Base-by-base conservation (phyloP, 1,284 basidiomycete genomes). In the Ganoderma boninense region DNA sequence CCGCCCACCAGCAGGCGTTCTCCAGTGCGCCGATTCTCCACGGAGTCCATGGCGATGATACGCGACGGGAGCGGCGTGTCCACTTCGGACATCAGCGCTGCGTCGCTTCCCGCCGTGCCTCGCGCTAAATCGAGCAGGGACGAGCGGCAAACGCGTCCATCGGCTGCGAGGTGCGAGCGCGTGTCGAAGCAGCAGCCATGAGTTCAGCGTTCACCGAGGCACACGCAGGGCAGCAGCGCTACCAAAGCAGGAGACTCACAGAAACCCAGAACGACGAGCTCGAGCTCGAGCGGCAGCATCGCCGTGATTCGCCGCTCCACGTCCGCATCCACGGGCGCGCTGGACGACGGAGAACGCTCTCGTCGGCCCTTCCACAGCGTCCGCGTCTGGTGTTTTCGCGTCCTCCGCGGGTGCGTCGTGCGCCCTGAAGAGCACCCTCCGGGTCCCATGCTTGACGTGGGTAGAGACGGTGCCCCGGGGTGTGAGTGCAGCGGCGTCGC, bases 1-100 rank as follows among this genome's bases (percentile, higher is more conserved):
- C 94, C 93, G 16, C 92, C 93, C 20, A 94, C 80, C 20, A 95
- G 80, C 40, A 89, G 85, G 20, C 80, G 84, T 69, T 92, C 87
- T 35, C 85, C 85, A 0, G 88, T 91, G 46, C 87, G 79, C 20
- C 83, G 80, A 71, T 91, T 89, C 63, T 85, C 84, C 7, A 89
- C 84, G 26, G 86, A 72, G 75, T 90, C 87, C 49, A 95, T 79
- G 16, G 82, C 82, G 20, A 83, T 77, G 57, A 94, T 81, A 40
- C 77, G 78, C 0, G 88, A 90, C 57, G 84, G 77, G 20, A 93
- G 76, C 2, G 87, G 73, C 0, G 79, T 65, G 42, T 87, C 80
- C 2, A 6, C 7, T 10, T 38, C 38, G 38, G 90, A 91, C 2
- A 75, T 74, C 42, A 74, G 65, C 13, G 82, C 84, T 8, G 80